Conservation (phyloP, 441 rosid species). For the Biscutella laevigata region DNA sequence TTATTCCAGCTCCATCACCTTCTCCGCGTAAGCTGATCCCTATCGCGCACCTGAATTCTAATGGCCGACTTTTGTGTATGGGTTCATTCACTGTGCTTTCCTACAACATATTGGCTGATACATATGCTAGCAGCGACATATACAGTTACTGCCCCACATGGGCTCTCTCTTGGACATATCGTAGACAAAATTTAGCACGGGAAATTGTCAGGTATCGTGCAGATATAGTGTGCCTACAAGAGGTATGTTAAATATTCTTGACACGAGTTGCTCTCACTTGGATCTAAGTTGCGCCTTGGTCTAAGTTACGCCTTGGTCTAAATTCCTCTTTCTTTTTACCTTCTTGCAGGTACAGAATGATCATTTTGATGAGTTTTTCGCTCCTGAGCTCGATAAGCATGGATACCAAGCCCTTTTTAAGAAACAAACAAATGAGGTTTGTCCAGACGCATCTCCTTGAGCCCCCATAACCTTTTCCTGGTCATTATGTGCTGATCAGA, state of each 20-base stretch:
- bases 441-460: constrained; percentile 6
- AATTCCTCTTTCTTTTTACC: too few species aligned
- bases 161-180: constrained; percentile 51
- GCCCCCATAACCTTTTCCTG: background rate
- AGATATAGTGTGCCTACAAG: constrained; percentile 49
- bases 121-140: constrained; percentile 28
- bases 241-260: constrained; percentile 26
- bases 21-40: constrained; percentile 37
- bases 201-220: constrained; percentile 39
- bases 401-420: constrained; percentile 68
- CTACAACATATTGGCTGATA: constrained; percentile 40
- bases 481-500: constrained; percentile 6
- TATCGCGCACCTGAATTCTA: constrained; percentile 22
- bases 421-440: constrained; percentile 77
- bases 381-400: constrained; percentile 85
- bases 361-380: constrained; percentile 73
- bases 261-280: background rate
- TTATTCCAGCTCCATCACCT: constrained; percentile 39
- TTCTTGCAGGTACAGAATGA: constrained; percentile 77
- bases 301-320: too few species aligned
- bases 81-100: constrained; percentile 42
- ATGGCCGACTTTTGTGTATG: constrained; percentile 23
- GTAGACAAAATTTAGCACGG: constrained; percentile 36
- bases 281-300: too few species aligned
- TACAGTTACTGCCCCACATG: constrained; percentile 39